phyloP scores from a whole-genome alignment of 2,329 filamentous ascomycete genomes.

The Diaporthe ampelina region DNA sequence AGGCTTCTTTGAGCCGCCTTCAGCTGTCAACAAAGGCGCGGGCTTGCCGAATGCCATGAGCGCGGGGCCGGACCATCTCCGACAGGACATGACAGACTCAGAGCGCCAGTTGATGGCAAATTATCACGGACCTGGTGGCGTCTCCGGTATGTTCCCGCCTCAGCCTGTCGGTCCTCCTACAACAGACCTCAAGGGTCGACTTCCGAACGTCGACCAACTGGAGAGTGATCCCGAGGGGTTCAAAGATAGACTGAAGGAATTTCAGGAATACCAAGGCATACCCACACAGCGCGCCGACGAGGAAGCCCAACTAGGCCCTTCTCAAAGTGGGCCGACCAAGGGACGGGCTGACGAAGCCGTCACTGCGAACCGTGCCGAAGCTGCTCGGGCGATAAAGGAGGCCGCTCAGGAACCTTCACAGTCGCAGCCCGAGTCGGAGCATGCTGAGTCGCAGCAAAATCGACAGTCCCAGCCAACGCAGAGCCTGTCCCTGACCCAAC shows the following conservation, averaged over 20 bases:
- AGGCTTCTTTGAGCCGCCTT: slow-evolving; percentile 77
- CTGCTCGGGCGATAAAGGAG: slow-evolving; percentile 42
- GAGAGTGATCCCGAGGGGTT: slow-evolving; percentile 70
- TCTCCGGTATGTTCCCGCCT: slow-evolving; percentile 52
- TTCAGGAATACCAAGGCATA: slow-evolving; percentile 79
- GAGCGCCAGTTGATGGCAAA: slow-evolving; percentile 68
- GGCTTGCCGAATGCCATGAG: slow-evolving; percentile 58
- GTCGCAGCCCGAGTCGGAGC: slow-evolving; percentile 39
- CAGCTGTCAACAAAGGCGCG: slow-evolving; percentile 58
- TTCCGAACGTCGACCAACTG: slow-evolving; percentile 66
- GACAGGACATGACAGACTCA: slow-evolving; percentile 75
- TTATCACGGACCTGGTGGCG: slow-evolving; percentile 51
- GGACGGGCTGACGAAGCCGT: slow-evolving; percentile 41
- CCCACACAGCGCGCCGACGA: slow-evolving; percentile 67
- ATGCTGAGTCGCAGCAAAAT: slow-evolving; percentile 44
- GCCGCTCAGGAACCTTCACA: slow-evolving; percentile 42
- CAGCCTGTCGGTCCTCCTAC: slow-evolving; percentile 56
- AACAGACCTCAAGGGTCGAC: slow-evolving; percentile 57
- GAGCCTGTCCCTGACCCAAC: slow-evolving; percentile 81
- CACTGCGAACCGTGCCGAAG: slow-evolving; percentile 36
- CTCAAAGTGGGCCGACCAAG: slow-evolving; percentile 42
- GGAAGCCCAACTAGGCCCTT: slow-evolving; percentile 46
- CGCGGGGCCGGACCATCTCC: slow-evolving; percentile 66
- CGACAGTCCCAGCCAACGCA: slow-evolving; percentile 52
- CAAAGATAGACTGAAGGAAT: slow-evolving; percentile 83